Conservation (phyloP, 768 basidiomycete species). For the Polyporus arcularius region DNA sequence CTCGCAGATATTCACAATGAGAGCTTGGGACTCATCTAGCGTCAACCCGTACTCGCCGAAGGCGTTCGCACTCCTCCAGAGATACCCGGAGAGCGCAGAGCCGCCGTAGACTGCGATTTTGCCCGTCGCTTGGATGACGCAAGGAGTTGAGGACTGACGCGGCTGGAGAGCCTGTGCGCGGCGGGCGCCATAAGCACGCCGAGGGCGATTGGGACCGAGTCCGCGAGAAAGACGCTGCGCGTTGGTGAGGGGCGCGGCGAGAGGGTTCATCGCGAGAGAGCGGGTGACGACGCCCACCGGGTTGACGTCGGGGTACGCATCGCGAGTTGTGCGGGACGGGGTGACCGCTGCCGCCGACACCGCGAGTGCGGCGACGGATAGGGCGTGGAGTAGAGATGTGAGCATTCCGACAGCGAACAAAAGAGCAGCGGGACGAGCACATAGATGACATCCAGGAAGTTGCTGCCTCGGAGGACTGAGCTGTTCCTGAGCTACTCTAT, state of each 20-base stretch:
- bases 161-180: background rate
- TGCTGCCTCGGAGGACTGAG: no score
- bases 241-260: slow-evolving; percentile 18
- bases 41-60: slow-evolving; percentile 23
- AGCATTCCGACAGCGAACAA: no score
- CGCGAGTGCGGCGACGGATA: no score
- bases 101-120: background rate
- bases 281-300: slow-evolving; percentile 11
- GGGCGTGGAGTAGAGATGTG: no score
- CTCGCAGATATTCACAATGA: no score
- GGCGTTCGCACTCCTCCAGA: slow-evolving; percentile 10
- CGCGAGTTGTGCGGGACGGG: no score
- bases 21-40: background rate
- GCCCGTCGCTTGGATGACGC: background rate
- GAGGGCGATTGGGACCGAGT: slow-evolving; percentile 22
- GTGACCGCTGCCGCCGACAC: no score
- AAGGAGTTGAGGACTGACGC: no score
- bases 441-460: no score
- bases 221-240: slow-evolving; percentile 23
- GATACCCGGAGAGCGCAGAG: background rate
- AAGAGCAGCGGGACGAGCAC: no score
- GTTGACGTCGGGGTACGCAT: slow-evolving; percentile 7
- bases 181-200: background rate
- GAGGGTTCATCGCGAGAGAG: slow-evolving; percentile 3
- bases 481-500: no score